A percentile compares a stretch with the other conserved stretches of the same genome.
Evolutionary conservation across 75 land plant genomes (phyloP).

Genomic region (Sequoia sempervirens): DNA sequence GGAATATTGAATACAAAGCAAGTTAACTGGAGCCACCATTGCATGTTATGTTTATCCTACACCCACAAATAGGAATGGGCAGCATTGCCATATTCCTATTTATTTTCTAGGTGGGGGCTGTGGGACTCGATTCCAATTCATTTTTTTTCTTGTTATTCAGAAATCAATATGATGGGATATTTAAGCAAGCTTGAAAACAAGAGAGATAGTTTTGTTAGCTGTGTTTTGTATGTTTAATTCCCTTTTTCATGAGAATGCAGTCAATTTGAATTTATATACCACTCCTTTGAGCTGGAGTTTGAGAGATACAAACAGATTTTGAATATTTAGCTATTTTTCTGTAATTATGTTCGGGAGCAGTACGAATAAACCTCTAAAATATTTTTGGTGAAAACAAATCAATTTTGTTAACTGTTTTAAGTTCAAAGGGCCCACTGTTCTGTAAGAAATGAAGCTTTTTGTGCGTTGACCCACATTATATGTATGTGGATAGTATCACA

Average conservation of each 20-base stretch:
- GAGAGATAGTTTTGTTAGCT: neutral
- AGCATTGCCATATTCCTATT: neutral
- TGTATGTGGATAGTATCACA: too few species aligned
- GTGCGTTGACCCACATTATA: too few species aligned
- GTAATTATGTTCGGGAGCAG: too few species aligned
- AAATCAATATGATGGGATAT: neutral
- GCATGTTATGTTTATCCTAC: neutral
- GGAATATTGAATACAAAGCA: neutral
- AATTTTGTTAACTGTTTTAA: too few species aligned
- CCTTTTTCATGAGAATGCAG: neutral
- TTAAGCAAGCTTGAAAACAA: neutral
- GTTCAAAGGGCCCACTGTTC: too few species aligned
- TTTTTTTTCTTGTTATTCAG: neutral
- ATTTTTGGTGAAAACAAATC: too few species aligned
- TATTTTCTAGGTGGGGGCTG: neutral
- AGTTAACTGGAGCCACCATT: neutral
- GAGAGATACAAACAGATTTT: neutral
- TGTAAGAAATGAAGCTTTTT: too few species aligned
- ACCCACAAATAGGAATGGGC: neutral
- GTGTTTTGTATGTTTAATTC: neutral
- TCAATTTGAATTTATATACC: too few species aligned
- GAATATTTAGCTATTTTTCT: too few species aligned
- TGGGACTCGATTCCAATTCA: neutral
- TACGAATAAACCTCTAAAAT: too few species aligned
- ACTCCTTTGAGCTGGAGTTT: neutral